Percentiles rank a stretch among this genome's conserved stretches.
These are phyloP conservation scores for Boletus sp. DNA, from an alignment of 768 basidiomycete genomes.

Conservation along the genomic window DNA sequence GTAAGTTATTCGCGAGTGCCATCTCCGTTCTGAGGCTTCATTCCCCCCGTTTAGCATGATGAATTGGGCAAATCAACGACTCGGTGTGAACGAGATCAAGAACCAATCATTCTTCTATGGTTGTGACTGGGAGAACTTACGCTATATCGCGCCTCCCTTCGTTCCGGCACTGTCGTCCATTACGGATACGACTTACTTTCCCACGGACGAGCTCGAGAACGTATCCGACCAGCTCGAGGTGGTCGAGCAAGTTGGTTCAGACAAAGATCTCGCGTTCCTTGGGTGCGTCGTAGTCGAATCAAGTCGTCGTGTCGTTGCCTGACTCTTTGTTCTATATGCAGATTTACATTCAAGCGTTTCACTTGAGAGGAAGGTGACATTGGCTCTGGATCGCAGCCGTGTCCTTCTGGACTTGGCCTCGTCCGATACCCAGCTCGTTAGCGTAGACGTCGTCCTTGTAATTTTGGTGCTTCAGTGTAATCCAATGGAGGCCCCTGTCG, in stretches of 20 bases:
- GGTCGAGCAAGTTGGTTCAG: slow-evolving; percentile 60
- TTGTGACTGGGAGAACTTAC: slow-evolving; percentile 89
- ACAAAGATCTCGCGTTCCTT: slow-evolving; percentile 66
- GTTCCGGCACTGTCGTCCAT: slow-evolving; percentile 89
- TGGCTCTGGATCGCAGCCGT: background rate
- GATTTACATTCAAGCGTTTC: slow-evolving; percentile 86
- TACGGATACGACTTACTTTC: slow-evolving; percentile 96
- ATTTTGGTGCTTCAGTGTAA: slow-evolving; percentile 24
- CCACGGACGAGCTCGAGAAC: slow-evolving; percentile 85
- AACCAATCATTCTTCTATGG: slow-evolving; percentile 92
- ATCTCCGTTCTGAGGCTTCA: slow-evolving; percentile 6
- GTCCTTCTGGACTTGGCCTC: slow-evolving; percentile 1
- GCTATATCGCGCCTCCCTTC: slow-evolving; percentile 94
- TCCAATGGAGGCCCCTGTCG: slow-evolving; percentile 2
- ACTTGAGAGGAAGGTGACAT: slow-evolving; percentile 19
- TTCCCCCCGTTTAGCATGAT: slow-evolving; percentile 58
- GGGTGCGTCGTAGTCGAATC: slow-evolving; percentile 40
- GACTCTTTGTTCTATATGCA: slow-evolving; percentile 26
- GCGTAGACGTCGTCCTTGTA: slow-evolving; percentile 28
- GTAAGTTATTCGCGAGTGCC: slow-evolving; percentile 39
- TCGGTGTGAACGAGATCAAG: slow-evolving; percentile 86
- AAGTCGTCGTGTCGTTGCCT: background rate
- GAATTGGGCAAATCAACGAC: slow-evolving; percentile 71
- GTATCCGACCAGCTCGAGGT: slow-evolving; percentile 56
- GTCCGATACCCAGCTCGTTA: slow-evolving; percentile 27